Base-by-base conservation (phyloP, 495 filamentous ascomycete genomes). In the Filosporella fistucella region DNA sequence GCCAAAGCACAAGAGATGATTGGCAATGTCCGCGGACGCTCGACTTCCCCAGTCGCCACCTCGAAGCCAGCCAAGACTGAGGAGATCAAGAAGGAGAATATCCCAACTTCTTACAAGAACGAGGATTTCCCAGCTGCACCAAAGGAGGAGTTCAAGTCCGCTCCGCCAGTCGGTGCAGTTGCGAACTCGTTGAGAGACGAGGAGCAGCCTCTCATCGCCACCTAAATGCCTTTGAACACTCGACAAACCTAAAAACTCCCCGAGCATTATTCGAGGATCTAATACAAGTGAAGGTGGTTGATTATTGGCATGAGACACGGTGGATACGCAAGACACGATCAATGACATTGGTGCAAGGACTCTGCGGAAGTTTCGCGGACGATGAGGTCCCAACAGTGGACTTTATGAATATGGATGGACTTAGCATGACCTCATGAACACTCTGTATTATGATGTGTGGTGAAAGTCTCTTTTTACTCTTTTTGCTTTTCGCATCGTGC, bases 1-100 rank as follows among this genome's bases (percentile, higher is more conserved):
- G 70, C 78, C 63, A 93, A 93, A 75, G 91, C 89, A 47, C 84
- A 90, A 63, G 79, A 80, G 45, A 78, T 88, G 66, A 79, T 85
- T 35, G 74, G 74, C 24, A 64, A 52, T 45, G 76, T 74, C 22
- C 72, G 74, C 23, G 72, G 68, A 60, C 64, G 71, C 63, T 60
- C 75, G 63, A 55, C 69, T 54, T 68, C 63, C 43, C 65, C 63
- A 32, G 32, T 29, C 8, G 36, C 50, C 13, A 38, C 20, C 38
- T 33, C 34, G 4, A 47, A 46, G 23, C 42, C 40, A 16, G 45
- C 28, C 54, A 70, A 65, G 57, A 46, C 58, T 21, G 50, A 51
- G 6, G n/a, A n/a, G n/a, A n/a, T n/a, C n/a, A n/a, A n/a, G n/a
- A 63, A 63, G 45, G 56, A 66, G 51, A 63, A 67, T 44, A 46